Evolutionary conservation across 192 early-diverging fungal species (phyloP), one percentile per base, ranked within the genome.

Genomic region (Backusella morwellensis): DNA sequence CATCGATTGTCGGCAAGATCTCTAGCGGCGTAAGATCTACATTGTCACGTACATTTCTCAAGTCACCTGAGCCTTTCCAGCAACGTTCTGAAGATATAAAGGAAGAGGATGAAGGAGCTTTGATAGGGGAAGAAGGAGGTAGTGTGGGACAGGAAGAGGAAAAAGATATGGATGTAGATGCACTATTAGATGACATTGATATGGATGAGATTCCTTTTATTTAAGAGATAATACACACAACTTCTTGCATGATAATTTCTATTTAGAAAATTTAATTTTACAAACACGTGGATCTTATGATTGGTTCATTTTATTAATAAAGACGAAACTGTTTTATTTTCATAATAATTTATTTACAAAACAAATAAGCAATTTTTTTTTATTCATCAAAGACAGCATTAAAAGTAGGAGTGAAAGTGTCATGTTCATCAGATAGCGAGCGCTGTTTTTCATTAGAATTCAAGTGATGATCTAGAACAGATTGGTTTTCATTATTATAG

Each of bases 191-290:
- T 70, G 73, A 74, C 15, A 36, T 70, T 74, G 73, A 79, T 52
- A 79, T 79, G 78, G 78, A 79, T 44, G 67, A 70, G 14, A 79
- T 79, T 42, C 78, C 78, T 35, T 79, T 79, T 75, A 79, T 78
- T 68, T 78, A 74, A n/a, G 35, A 12, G 68, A 17, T 17, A 50
- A 6, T 50, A 50, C 14, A 66, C 23, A 42, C 40, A 40, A 26
- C 23, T 15, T 50, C 6, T 56, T 54, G 21, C 36, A 40, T 35
- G 23, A 63, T 63, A 63, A 63, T 63, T 54, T 29, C 26, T 63
- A 63, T 63, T 63, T 63, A 63, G 36, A 38, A 41, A 23, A 70
- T 41, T 23, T 41, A 12, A 40, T 21, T 23, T 36, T 23, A 23
- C 9, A 38, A 36, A 23, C 68, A 70, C 68, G 68, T 70, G 68